Percentiles rank a stretch among this genome's conserved stretches.
Evolutionary conservation across 495 filamentous ascomycete species (phyloP).

Genomic region (Penicillium macrosclerotiorum): DNA sequence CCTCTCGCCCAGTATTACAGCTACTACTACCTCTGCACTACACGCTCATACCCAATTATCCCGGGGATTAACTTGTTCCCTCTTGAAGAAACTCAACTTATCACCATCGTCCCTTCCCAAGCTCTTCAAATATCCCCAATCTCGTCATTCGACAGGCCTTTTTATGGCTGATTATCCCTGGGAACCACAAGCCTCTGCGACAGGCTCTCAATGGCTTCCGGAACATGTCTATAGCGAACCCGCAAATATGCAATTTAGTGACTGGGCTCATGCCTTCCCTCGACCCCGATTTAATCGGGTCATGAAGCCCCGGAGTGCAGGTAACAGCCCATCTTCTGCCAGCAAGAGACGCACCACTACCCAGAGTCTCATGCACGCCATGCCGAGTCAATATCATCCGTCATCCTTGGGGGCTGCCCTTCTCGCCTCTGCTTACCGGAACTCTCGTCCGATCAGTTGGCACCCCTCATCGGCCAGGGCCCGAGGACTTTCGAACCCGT

Average conservation of each 20-base stretch:
- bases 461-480: slow-evolving; percentile 53
- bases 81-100: too few species aligned
- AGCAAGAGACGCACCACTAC: slow-evolving; percentile 54
- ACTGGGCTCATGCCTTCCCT: slow-evolving; percentile 36
- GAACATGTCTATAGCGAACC: slow-evolving; percentile 22
- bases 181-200: slow-evolving; percentile 28
- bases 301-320: slow-evolving; percentile 65
- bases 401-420: slow-evolving; percentile 33
- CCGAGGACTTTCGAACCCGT: slow-evolving; percentile 32
- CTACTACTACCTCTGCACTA: too few species aligned
- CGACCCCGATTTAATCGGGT: slow-evolving; percentile 49
- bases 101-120: slow-evolving; percentile 1
- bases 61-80: too few species aligned
- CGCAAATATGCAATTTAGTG: slow-evolving; percentile 28
- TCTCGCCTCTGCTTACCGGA: slow-evolving; percentile 36
- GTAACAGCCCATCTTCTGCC: slow-evolving; percentile 64
- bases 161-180: slow-evolving; percentile 37
- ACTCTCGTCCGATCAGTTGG: slow-evolving; percentile 67
- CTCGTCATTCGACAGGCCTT: neutral
- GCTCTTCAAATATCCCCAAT: neutral
- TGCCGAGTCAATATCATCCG: slow-evolving; percentile 28
- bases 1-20: too few species aligned
- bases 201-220: slow-evolving; percentile 32
- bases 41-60: too few species aligned
- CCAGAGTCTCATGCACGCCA: slow-evolving; percentile 38